phyloP scores from a whole-genome alignment of 163 green algal species.

The Scenedesmus sp. region DNA sequence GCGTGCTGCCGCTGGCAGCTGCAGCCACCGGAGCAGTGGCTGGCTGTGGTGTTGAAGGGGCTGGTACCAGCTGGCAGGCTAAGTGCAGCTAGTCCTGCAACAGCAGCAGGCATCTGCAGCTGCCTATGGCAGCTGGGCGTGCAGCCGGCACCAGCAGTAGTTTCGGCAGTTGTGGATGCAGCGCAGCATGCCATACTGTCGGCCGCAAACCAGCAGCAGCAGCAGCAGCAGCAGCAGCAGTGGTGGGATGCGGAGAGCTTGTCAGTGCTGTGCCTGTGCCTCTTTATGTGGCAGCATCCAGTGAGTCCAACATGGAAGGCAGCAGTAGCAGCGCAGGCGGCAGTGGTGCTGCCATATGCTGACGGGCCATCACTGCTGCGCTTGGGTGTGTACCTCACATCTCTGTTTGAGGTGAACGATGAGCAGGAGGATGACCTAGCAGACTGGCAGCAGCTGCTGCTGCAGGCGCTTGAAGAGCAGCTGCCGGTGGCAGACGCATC shows the following conservation, averaged over 20 bases:
- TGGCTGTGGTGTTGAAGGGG: neutral
- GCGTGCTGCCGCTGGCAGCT: constrained; percentile 2
- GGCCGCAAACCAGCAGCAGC: constrained; percentile 25
- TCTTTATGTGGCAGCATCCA: constrained; percentile 8
- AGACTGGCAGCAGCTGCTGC: constrained; percentile 19
- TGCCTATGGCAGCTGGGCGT: constrained; percentile 44
- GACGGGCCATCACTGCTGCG: constrained; percentile 28
- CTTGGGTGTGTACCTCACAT: constrained; percentile 1
- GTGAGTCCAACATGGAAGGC: neutral
- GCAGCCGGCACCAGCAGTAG: neutral
- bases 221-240: constrained; percentile 27
- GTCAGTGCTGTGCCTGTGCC: constrained; percentile 41
- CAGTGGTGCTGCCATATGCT: neutral
- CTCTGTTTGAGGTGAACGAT: neutral
- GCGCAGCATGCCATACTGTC: constrained; percentile 31
- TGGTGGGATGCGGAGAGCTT: constrained; percentile 38
- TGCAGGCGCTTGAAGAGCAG: neutral
- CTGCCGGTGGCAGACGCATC: neutral
- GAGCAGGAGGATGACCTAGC: neutral
- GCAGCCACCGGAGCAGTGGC: constrained; percentile 21
- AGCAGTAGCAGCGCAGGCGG: constrained; percentile 24
- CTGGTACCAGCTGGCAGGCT: constrained; percentile 9
- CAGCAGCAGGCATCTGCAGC: constrained; percentile 22
- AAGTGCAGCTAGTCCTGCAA: neutral
- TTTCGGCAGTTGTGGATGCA: constrained; percentile 15